phyloP scores from a whole-genome alignment of 768 basidiomycete species.

The Jaapia argillacea region DNA sequence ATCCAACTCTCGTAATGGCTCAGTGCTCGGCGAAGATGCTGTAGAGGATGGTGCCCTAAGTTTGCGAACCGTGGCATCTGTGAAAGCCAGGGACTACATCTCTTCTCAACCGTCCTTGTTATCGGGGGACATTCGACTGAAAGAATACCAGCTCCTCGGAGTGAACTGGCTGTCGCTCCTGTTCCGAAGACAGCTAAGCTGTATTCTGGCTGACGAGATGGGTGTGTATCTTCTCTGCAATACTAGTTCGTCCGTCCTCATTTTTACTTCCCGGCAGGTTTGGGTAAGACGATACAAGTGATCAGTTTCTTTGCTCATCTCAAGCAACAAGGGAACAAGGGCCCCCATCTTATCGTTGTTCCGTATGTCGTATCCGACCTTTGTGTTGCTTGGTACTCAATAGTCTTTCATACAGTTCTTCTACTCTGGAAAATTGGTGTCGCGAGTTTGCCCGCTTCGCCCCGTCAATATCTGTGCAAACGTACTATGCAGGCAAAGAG shows the following conservation, averaged over 20 bases:
- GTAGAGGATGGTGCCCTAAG: constrained; percentile 55
- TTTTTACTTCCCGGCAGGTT: constrained; percentile 38
- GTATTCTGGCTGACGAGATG: constrained; percentile 99
- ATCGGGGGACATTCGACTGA: constrained; percentile 61
- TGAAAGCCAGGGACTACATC: constrained; percentile 54
- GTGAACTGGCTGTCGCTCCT: constrained; percentile 94
- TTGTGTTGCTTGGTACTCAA: constrained; percentile 1
- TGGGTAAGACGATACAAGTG: constrained; percentile 98
- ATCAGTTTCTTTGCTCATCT: constrained; percentile 93
- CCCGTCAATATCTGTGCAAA: constrained; percentile 74
- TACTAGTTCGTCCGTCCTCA: constrained; percentile 6
- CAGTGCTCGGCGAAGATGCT: constrained; percentile 20
- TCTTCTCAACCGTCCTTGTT: constrained; percentile 63
- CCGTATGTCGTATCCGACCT: constrained; percentile 50
- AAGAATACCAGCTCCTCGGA: constrained; percentile 97
- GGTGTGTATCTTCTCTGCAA: constrained; percentile 40
- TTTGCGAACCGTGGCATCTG: constrained; percentile 36
- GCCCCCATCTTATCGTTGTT: constrained; percentile 90
- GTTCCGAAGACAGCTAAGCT: constrained; percentile 72
- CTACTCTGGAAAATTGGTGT: constrained; percentile 97
- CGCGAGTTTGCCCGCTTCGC: constrained; percentile 91
- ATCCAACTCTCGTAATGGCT: constrained; percentile 7
- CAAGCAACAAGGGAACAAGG: constrained; percentile 65
- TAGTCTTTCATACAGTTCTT: constrained; percentile 46
- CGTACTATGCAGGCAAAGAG: constrained; percentile 90